Evolutionary conservation across 176 grass and related monocot genomes (phyloP).

Genomic region (Zizania latifolia): DNA sequence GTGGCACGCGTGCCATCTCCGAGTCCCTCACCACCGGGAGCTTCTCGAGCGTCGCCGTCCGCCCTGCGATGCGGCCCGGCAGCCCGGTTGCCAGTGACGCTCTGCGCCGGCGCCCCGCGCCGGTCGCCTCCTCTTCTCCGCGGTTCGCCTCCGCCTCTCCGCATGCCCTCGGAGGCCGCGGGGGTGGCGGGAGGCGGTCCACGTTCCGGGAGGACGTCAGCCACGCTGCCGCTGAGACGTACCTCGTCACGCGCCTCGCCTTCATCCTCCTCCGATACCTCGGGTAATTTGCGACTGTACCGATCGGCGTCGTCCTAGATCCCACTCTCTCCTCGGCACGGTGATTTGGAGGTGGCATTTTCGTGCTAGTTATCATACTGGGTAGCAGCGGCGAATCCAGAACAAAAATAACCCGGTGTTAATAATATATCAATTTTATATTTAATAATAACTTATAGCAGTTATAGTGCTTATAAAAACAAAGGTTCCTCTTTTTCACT

Average conservation of each 20-base stretch:
- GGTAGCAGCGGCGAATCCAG: no score
- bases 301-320: not conserved
- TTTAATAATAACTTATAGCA: no score
- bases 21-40: not conserved
- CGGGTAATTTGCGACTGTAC: conserved; percentile 38
- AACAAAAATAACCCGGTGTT: no score
- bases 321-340: not conserved
- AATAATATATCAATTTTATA: no score
- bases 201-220: conserved; percentile 59
- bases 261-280: conserved; percentile 82
- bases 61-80: conserved; percentile 18
- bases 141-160: not conserved
- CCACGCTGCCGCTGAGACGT: conserved; percentile 82
- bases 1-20: not conserved
- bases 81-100: not conserved
- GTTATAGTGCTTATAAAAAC: no score
- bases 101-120: conserved; percentile 6
- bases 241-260: conserved; percentile 73
- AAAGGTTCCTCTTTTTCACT: no score
- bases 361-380: not conserved
- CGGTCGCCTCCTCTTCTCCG: not conserved
- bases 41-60: not conserved
- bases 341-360: not conserved
- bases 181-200: not conserved
- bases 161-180: not conserved